Percentiles rank a stretch among this genome's conserved stretches.
phyloP scores from a whole-genome alignment of 371 early-diverging fungal species.

The Haplosporangium sp. region DNA sequence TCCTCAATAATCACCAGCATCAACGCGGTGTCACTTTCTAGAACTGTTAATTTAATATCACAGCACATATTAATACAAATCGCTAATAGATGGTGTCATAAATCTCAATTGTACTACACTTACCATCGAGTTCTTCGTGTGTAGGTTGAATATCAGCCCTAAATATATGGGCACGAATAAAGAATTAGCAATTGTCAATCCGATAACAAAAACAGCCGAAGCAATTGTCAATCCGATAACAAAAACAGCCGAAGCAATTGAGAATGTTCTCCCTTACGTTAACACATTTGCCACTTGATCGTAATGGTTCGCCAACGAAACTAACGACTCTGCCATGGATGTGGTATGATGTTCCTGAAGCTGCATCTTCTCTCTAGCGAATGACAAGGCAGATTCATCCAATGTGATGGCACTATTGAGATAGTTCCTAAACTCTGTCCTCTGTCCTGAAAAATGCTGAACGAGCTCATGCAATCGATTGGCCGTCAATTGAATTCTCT shows the following conservation, averaged over 20 bases:
- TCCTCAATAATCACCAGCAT: slow-evolving; percentile 49
- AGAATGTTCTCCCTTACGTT: slow-evolving; percentile 30
- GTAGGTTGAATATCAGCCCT: slow-evolving; percentile 43
- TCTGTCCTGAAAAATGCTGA: slow-evolving; percentile 10
- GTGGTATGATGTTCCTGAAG: slow-evolving; percentile 53
- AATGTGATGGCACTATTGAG: slow-evolving; percentile 41
- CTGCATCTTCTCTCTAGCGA: slow-evolving; percentile 50
- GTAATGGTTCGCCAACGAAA: slow-evolving; percentile 56
- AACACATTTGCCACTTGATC: slow-evolving; percentile 56
- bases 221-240: background rate
- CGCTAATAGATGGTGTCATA: background rate
- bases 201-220: background rate
- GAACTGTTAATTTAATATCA: slow-evolving; percentile 19
- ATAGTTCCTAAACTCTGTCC: slow-evolving; percentile 38
- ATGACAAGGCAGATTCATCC: slow-evolving; percentile 54
- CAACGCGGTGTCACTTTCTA: slow-evolving; percentile 52
- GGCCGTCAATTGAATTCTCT: slow-evolving; percentile 20
- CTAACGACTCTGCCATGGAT: slow-evolving; percentile 55
- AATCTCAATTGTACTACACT: background rate
- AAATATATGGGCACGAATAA: background rate
- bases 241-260: background rate
- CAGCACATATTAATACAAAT: background rate
- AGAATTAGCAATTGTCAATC: too few species aligned
- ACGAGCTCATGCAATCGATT: slow-evolving; percentile 28
- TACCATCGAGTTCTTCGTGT: slow-evolving; percentile 42